phyloP scores from a whole-genome alignment of 495 filamentous ascomycete species.

The Cladorrhinum samala region DNA sequence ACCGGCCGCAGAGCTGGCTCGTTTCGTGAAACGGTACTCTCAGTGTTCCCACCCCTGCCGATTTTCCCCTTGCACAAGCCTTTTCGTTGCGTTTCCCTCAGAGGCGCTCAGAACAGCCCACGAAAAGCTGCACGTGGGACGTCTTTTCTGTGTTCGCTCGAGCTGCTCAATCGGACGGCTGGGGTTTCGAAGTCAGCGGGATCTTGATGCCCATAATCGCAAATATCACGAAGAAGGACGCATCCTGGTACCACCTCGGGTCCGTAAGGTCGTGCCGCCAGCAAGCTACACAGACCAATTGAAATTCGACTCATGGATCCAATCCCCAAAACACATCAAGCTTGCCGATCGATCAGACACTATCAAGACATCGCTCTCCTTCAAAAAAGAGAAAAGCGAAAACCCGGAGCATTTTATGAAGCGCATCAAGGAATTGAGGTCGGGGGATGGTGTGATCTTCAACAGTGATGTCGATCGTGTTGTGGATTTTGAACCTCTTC shows the following conservation, averaged over 20 bases:
- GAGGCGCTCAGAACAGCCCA: neutral
- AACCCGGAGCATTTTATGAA: no score
- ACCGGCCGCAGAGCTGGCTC: neutral
- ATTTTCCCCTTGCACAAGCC: neutral
- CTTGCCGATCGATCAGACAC: no score
- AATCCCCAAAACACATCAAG: neutral
- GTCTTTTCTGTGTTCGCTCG: neutral
- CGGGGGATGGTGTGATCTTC: no score
- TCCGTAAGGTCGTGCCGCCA: neutral
- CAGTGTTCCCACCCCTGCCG: neutral
- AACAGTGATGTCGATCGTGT: no score
- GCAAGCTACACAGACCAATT: neutral
- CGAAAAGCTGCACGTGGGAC: neutral
- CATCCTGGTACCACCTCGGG: neutral
- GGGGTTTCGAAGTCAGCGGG: neutral
- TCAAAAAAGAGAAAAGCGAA: no score
- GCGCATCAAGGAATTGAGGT: no score
- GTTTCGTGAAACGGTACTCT: neutral
- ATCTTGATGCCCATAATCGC: neutral
- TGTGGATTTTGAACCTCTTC: neutral
- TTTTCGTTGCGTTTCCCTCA: neutral
- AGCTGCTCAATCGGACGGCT: neutral
- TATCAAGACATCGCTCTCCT: no score
- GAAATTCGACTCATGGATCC: neutral
- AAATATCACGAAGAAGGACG: neutral